Conservation (phyloP, 257 asterid species). For the Solanum clarkiae region DNA sequence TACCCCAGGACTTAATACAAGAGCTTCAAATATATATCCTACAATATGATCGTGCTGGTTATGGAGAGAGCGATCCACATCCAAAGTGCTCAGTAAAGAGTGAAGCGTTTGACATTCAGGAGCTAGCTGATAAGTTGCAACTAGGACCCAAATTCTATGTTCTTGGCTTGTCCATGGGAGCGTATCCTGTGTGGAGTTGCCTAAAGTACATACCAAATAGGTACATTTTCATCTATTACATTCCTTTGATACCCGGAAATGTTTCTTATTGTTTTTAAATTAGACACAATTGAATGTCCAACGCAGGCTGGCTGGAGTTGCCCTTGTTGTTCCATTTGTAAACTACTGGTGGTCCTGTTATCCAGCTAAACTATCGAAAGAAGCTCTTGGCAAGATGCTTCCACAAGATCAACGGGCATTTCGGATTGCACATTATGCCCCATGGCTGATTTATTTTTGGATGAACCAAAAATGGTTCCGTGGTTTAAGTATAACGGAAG, state of each 20-base stretch:
- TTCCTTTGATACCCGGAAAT: not conserved
- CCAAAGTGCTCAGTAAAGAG: slow-evolving; percentile 60
- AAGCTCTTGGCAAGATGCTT: slow-evolving; percentile 19
- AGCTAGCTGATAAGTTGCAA: slow-evolving; percentile 63
- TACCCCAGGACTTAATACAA: slow-evolving; percentile 42
- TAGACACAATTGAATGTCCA: not conserved
- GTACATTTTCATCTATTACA: slow-evolving; percentile 17
- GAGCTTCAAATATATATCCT: slow-evolving; percentile 47
- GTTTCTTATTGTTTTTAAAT: not conserved
- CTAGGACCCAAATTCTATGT: slow-evolving; percentile 58
- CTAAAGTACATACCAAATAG: slow-evolving; percentile 68
- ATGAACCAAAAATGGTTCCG: slow-evolving; percentile 79
- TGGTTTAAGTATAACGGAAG: slow-evolving; percentile 35
- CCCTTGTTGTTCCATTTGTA: slow-evolving; percentile 63
- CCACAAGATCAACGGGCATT: slow-evolving; percentile 40
- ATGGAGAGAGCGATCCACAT: slow-evolving; percentile 87
- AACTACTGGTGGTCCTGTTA: slow-evolving; percentile 69
- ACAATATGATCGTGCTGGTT: slow-evolving; percentile 84
- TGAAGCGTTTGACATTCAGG: slow-evolving; percentile 77
- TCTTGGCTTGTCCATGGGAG: slow-evolving; percentile 75
- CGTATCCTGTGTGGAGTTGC: slow-evolving; percentile 55
- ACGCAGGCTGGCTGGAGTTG: slow-evolving; percentile 59
- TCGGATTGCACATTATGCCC: slow-evolving; percentile 52
- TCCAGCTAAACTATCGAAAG: slow-evolving; percentile 37
- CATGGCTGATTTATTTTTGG: slow-evolving; percentile 80